phyloP scores from a whole-genome alignment of 192 early-diverging fungal species.

The Pilaira anomala region DNA sequence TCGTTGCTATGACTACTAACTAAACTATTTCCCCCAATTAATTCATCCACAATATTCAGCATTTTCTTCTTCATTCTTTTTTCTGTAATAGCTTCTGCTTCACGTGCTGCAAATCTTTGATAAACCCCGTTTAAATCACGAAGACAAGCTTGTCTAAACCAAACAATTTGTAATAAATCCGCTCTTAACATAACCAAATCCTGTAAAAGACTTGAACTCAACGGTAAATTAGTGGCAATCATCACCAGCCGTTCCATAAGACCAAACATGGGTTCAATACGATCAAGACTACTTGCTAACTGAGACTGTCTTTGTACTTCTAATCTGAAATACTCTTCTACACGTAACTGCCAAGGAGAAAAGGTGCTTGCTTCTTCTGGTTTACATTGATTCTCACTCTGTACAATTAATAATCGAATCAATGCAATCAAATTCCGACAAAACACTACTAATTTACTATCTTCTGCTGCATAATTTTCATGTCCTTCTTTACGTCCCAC shows the following conservation, averaged over 20 bases:
- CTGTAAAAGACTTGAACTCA: conserved; percentile 29
- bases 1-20: background rate
- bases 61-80: conserved; percentile 37
- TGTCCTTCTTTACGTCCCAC: conserved; percentile 19
- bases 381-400: conserved; percentile 5
- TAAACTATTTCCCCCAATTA: conserved; percentile 29
- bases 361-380: background rate
- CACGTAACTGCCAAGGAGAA: conserved; percentile 21
- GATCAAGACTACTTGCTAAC: conserved; percentile 23
- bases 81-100: conserved; percentile 15
- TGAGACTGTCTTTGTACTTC: conserved; percentile 21
- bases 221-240: conserved; percentile 25
- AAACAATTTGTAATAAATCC: conserved; percentile 25
- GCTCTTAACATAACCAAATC: conserved; percentile 30
- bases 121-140: conserved; percentile 34
- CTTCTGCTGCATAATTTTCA: conserved; percentile 16
- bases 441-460: conserved; percentile 18
- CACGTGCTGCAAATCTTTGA: conserved; percentile 29
- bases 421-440: conserved; percentile 35
- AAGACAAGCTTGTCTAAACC: conserved; percentile 36
- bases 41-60: conserved; percentile 39
- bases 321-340: conserved; percentile 26
- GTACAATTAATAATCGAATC: conserved; percentile 37
- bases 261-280: conserved; percentile 28
- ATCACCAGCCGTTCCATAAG: conserved; percentile 25